phyloP scores from a whole-genome alignment of 2,329 filamentous ascomycete species.

The Pseudovirgaria hyperparasitica region DNA sequence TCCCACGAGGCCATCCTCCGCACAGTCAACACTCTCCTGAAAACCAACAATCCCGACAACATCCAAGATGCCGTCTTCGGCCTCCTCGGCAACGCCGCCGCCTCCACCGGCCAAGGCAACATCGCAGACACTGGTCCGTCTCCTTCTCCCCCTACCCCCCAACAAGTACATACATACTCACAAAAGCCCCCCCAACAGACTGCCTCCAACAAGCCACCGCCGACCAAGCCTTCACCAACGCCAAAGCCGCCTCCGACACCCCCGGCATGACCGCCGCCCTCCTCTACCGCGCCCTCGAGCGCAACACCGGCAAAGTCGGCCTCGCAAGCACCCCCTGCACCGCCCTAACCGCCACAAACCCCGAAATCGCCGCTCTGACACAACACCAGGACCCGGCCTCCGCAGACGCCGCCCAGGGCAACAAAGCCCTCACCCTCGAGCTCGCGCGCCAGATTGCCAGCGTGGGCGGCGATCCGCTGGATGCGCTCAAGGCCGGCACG shows the following conservation, averaged over 20 bases:
- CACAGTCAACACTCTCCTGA: conserved; percentile 31
- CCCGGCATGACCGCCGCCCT: conserved; percentile 42
- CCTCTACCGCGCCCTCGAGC: conserved; percentile 43
- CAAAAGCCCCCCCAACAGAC: conserved; percentile 17
- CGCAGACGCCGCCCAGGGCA: conserved; percentile 39
- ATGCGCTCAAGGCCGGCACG: conserved; percentile 49
- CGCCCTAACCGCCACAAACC: conserved; percentile 43
- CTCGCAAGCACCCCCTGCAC: conserved; percentile 44
- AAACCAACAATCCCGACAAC: conserved; percentile 34
- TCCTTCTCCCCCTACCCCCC: not conserved
- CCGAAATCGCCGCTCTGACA: conserved; percentile 50
- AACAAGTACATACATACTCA: conserved; percentile 5
- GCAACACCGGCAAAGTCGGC: conserved; percentile 48
- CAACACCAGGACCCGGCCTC: conserved; percentile 59
- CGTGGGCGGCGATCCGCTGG: conserved; percentile 49
- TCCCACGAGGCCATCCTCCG: conserved; percentile 39
- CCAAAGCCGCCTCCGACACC: conserved; percentile 39
- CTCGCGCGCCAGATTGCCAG: conserved; percentile 47
- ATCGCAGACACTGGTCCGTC: conserved; percentile 32
- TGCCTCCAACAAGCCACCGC: conserved; percentile 47
- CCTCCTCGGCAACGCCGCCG: conserved; percentile 40
- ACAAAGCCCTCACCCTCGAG: conserved; percentile 48
- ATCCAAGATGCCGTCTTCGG: conserved; percentile 39
- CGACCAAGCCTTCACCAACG: conserved; percentile 48
- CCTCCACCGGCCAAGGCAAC: conserved; percentile 33